These are phyloP conservation scores for Psidium guajava DNA, from an alignment of 345 rosid species.

Conservation along the genomic window DNA sequence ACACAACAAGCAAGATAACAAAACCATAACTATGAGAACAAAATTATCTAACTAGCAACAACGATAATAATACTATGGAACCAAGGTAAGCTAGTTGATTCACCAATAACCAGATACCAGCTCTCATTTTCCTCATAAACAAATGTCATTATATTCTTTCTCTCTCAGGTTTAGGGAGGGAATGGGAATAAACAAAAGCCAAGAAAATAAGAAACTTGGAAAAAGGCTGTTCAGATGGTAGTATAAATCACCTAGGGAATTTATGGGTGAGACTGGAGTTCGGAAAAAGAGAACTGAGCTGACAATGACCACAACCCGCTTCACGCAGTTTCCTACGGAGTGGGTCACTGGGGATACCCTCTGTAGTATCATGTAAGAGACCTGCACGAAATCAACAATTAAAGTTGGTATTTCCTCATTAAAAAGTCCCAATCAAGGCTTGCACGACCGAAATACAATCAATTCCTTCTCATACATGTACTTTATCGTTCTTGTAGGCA, in stretches of 20 bases:
- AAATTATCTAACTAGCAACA: neutral
- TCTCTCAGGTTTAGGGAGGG: neutral
- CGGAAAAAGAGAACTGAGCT: slow-evolving; percentile 40
- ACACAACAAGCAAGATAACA: neutral
- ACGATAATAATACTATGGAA: neutral
- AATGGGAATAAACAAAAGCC: neutral
- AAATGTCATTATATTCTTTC: neutral
- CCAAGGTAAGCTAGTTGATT: neutral
- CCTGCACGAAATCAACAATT: slow-evolving; percentile 12
- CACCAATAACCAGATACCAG: neutral
- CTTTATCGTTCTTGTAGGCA: neutral
- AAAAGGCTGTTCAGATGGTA: neutral
- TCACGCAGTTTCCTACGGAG: slow-evolving; percentile 44
- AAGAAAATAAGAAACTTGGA: neutral
- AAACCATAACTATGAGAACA: neutral
- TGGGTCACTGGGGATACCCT: slow-evolving; percentile 51
- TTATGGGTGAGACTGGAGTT: slow-evolving; percentile 34
- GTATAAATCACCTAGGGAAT: slow-evolving; percentile 24
- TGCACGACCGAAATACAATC: neutral
- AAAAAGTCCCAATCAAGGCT: neutral
- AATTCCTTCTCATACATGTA: neutral
- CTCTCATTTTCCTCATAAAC: neutral
- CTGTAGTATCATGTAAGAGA: slow-evolving; percentile 40
- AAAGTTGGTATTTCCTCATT: neutral
- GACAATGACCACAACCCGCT: slow-evolving; percentile 47